These are phyloP conservation scores for Mortierella sp. DNA, from an alignment of 371 early-diverging fungal genomes.

Conservation along the genomic window DNA sequence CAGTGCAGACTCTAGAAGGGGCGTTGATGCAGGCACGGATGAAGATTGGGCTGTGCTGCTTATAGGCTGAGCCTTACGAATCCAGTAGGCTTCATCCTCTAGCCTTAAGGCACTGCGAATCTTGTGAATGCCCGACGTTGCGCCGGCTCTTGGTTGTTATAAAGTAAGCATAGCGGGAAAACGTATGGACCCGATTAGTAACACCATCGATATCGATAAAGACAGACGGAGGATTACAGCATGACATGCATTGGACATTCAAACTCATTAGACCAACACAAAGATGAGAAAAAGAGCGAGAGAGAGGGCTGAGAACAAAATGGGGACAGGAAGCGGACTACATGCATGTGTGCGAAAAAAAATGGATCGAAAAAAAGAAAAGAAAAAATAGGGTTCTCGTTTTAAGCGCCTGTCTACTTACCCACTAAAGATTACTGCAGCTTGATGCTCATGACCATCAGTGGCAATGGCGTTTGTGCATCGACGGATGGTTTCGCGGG, in stretches of 20 bases:
- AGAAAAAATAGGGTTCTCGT: background rate
- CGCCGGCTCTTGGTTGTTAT: constrained; percentile 21
- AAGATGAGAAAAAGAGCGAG: background rate
- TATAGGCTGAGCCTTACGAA: constrained; percentile 19
- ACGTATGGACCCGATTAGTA: background rate
- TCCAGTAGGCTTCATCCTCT: constrained; percentile 37
- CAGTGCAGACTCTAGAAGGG: background rate
- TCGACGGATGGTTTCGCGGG: constrained; percentile 36
- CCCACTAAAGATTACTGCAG: constrained; percentile 44
- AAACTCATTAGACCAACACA: background rate
- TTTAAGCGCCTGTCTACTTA: constrained; percentile 1
- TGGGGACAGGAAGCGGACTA: background rate
- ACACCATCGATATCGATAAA: background rate
- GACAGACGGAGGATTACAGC: background rate
- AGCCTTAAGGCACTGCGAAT: constrained; percentile 42
- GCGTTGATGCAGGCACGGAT: background rate
- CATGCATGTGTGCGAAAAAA: background rate
- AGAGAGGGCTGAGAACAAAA: background rate
- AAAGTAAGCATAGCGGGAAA: background rate
- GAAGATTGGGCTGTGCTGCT: background rate
- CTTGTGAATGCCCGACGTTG: constrained; percentile 40
- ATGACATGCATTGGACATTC: background rate
- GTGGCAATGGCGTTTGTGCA: constrained; percentile 40
- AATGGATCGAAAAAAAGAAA: background rate
- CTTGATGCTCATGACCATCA: constrained; percentile 39